Percentiles rank a stretch among this genome's conserved stretches.
phyloP scores from a whole-genome alignment of 371 early-diverging fungal genomes.

The Mortierella sp. region DNA sequence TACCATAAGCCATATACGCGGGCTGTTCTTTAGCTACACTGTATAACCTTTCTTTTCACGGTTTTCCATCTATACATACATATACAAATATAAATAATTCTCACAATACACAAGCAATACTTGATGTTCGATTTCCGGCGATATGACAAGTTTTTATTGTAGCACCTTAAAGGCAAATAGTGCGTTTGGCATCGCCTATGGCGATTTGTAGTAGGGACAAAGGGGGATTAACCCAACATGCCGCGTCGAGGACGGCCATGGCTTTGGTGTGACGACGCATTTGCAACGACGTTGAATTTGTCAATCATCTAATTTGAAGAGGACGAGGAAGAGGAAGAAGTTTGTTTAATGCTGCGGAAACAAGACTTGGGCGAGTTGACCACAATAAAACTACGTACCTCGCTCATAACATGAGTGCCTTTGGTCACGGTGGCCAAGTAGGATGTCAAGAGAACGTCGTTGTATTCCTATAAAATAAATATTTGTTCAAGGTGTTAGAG shows the following conservation, averaged over 20 bases:
- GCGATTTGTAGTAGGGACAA: no score
- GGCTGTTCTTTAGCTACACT: background rate
- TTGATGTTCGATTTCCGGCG: background rate
- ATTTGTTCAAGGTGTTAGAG: background rate
- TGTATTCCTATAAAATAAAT: slow-evolving; percentile 72
- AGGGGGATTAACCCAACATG: slow-evolving; percentile 13
- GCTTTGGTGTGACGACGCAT: slow-evolving; percentile 13
- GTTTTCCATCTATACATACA: background rate
- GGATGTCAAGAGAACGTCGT: slow-evolving; percentile 82
- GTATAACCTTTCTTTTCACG: background rate
- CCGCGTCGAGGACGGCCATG: slow-evolving; percentile 40
- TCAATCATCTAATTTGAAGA: slow-evolving; percentile 38
- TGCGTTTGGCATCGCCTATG: no score
- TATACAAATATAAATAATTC: background rate
- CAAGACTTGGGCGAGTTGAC: no score
- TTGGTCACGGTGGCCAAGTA: slow-evolving; percentile 87
- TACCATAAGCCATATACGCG: no score
- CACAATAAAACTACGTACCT: slow-evolving; percentile 57
- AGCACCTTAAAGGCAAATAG: no score
- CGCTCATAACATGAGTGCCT: slow-evolving; percentile 77
- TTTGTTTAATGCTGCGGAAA: background rate
- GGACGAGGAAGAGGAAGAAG: background rate
- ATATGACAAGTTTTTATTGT: background rate
- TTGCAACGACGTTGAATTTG: slow-evolving; percentile 48
- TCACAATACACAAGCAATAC: background rate